Evolutionary conservation across 192 early-diverging fungal species (phyloP), one percentile per base, ranked within the genome.

Genomic region (Blastocladiella britannica): DNA sequence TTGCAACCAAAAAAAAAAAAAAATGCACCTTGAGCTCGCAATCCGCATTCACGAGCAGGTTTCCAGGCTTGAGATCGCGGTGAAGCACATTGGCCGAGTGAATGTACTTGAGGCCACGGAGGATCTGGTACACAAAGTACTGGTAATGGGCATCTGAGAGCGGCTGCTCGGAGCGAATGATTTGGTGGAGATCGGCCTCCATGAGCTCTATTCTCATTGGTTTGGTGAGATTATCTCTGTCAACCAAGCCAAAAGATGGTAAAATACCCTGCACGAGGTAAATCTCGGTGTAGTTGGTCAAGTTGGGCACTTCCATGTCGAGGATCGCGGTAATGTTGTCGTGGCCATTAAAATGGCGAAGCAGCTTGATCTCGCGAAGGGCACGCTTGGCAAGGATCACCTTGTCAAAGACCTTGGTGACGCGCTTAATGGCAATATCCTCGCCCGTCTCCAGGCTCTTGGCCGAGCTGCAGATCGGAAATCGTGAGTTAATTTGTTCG

Each of bases 111-210:
- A 99, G 79, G 7, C 91, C 95, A 57, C 93, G 84, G 56, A 89
- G 69, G 25, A 94, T 87, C 67, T 99, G 95, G 72, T 92, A 99
- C 59, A 95, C 80, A 70, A 99, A 99, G 73, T 99, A 99, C 67
- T 99, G 95, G 65, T 81, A 93, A 70, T 99, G 95, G 56, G 90
- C 85, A 66, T 95, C 88, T 25, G 88, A 87, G 52, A 99, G 75
- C 54, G 82, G 82, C 74, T 99, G 95, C 29, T 72, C 79, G 4
- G 86, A 87, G 54, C 85, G 85, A 71, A 99, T 93, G 54, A 99
- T 92, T 57, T 91, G 83, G 69, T 93, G 88, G 65, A 99, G 80
- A 66, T 99, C 95, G 26, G 95, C 91, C 71, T 99, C 95, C 95
- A 99, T 99, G 23, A 99, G 68, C 61, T 92, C 95, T 31, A 51